Evolutionary conservation across 176 grass and related monocot genomes (phyloP), one percentile per base, ranked within the genome.

Genomic region (Aegilops umbellulata): DNA sequence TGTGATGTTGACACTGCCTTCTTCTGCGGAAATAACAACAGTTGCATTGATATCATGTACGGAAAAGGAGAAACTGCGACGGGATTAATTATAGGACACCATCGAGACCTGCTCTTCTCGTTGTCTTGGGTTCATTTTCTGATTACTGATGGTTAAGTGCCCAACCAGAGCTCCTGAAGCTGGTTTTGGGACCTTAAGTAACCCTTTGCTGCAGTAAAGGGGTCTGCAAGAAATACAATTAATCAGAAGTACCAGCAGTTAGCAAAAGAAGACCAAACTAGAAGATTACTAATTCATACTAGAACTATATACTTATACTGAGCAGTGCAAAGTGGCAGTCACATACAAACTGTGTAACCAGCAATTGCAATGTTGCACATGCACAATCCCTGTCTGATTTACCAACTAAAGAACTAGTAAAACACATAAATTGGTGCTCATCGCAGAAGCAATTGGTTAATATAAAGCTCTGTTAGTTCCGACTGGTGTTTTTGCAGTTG

Each of bases 1-100:
- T 99, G 97, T 32, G 97, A 92, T n/a, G 97, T 99, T 3, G 90
- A 94, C 72, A 97, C 90, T 47, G 97, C 94, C 79, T 91, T 94
- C 77, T 88, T 91, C 97, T 99, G 85, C 67, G 90, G 69, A 84
- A 86, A 70, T 14, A 79, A 76, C n/a, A 68, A 22, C 14, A 41
- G 10, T 57, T 58, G 55, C 8, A 9, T 63, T 71, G 76, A 70
- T 69, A 77, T 63, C 29, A 69, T 29, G 13, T 39, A 30, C 25
- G 74, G 36, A 75, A 66, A 69, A 85, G 5, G 72, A 83, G 1
- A 41, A 82, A 83, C 11, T 7, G 26, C 1, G 2, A 11, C 10
- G 11, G 80, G n/a, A 62, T 82, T 57, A 86, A 62, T 61, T 17
- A 61, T 49, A 66, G 67, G 69, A 36, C 35, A 79, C 19, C 38